Base-by-base conservation (phyloP, 2,329 filamentous ascomycete genomes). In the Cladosporium cucumerinum region DNA sequence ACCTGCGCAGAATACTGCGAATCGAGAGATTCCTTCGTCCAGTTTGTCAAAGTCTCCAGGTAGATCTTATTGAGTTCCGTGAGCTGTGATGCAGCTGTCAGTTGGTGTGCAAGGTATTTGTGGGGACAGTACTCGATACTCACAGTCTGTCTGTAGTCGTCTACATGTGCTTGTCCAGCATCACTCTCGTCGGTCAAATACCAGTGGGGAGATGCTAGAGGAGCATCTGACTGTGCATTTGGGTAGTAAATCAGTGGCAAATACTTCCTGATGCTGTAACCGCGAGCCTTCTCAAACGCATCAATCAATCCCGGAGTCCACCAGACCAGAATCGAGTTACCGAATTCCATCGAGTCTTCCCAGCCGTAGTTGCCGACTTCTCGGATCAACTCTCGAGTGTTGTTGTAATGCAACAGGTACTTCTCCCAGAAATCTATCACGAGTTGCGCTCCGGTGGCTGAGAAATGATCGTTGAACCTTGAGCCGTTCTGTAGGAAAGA, bases 291-390 rank as follows among this genome's bases (percentile, higher is more conserved):
- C 10, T 71, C 32, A 58, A 77, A 77, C 2, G 64, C 64, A 3
- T 67, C 46, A 0, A 70, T 48, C 2, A 77, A 65, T 3, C 64
- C 66, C 1, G 72, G 72, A 0, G 73, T 77, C 70, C 70, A 73
- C 65, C 66, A 71, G n/a, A 66, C 65, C 2, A 71, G 34, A 1
- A 66, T 63, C 3, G 69, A 66, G 16, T 72, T 70, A 4, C 69
- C 68, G 21, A 75, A 71, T 51, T 77, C 75, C 65, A 72, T 71
- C 55, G 70, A 73, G 61, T 77, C 75, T 68, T 77, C 75, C 75
- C 75, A 77, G 2, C 69, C 74, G 36, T 76, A 76, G 34, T 75
- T 72, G 11, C 73, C 76, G 16, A 76, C 72, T 39, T 69, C 68
- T 23, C 66, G 65, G 12, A 74, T 55, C 11, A 73, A 58, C 16